phyloP scores from a whole-genome alignment of 768 basidiomycete genomes.

The Pleurotus eryngii region DNA sequence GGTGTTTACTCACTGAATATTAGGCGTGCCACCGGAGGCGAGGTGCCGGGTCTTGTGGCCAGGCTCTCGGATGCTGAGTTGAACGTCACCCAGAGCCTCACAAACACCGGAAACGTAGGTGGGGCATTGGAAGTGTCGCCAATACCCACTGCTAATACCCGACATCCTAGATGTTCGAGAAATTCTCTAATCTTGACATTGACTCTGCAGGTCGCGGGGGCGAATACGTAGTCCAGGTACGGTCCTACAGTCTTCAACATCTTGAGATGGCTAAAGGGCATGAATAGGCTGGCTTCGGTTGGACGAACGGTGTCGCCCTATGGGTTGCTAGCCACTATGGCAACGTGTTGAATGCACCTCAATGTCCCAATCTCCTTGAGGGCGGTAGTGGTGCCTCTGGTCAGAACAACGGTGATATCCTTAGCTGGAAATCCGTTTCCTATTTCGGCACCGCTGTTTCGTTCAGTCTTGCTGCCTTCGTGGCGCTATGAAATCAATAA shows the following conservation, averaged over 20 bases:
- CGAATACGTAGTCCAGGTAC: conserved; percentile 82
- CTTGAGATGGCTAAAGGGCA: neutral
- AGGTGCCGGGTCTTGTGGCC: conserved; percentile 65
- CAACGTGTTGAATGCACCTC: conserved; percentile 50
- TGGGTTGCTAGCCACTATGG: conserved; percentile 75
- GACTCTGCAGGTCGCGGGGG: conserved; percentile 79
- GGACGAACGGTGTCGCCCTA: conserved; percentile 82
- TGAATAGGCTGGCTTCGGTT: conserved; percentile 71
- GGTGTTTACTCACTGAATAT: neutral
- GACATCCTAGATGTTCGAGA: conserved; percentile 73
- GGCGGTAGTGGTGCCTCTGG: conserved; percentile 12
- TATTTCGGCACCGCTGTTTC: no score
- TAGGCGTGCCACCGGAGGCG: conserved; percentile 87
- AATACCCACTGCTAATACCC: conserved; percentile 3
- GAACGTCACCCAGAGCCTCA: conserved; percentile 61
- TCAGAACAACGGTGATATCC: conserved; percentile 8
- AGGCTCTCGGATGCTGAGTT: conserved; percentile 68
- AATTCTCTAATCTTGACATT: conserved; percentile 77
- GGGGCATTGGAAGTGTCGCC: neutral
- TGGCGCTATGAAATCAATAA: no score
- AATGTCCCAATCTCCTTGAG: conserved; percentile 51
- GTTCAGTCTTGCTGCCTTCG: no score
- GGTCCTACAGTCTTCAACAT: conserved; percentile 12
- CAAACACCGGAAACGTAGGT: conserved; percentile 72
- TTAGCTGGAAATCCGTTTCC: neutral